Evolutionary conservation across 2,329 filamentous ascomycete genomes (phyloP), one percentile per base, ranked within the genome.

Genomic region (Aschersonia sp.): DNA sequence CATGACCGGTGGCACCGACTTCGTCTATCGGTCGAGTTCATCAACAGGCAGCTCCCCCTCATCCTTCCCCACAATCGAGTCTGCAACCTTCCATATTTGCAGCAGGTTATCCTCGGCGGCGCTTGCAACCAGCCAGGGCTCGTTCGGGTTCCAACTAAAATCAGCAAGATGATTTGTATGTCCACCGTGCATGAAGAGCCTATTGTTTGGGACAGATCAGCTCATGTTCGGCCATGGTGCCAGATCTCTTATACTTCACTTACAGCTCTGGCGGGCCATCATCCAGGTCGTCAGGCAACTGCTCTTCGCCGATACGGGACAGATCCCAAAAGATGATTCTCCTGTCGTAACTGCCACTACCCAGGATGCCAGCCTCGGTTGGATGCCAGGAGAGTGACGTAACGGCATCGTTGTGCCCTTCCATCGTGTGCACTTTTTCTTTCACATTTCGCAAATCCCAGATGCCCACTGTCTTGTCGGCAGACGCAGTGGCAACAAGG

Each of bases 241-340:
- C 31, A 5, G 2, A 7, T 9, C 42, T 42, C 41, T 44, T n/a
- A 30, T 12, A 6, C 43, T n/a, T 47, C 12, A 49, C 84, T 68
- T 73, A 92, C 85, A 98, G 73, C 66, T 98, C 92, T 46, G 92
- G 90, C 1, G 89, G 86, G 0, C 92, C 92, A 61, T 98, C 92
- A 56, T 97, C 90, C 45, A 84, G 83, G 64, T 98, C 92, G 55
- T 98, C 94, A 2, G 88, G 87, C 9, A 86, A 83, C 66, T 97
- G 92, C 68, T 98, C 92, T 59, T 94, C 87, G 44, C 94, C 92
- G 43, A 94, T 84, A 48, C 84, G 80, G 57, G 87, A 89, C 43
- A 97, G 73, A 62, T 98, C 92, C 92, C 92, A 98, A 69, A 97
- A 92, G 62, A 94, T 84, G 53, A 98, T 85, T 55, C 94, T 80